Base-by-base conservation (phyloP, 306 rosid species). In the Abrus precatorius region DNA sequence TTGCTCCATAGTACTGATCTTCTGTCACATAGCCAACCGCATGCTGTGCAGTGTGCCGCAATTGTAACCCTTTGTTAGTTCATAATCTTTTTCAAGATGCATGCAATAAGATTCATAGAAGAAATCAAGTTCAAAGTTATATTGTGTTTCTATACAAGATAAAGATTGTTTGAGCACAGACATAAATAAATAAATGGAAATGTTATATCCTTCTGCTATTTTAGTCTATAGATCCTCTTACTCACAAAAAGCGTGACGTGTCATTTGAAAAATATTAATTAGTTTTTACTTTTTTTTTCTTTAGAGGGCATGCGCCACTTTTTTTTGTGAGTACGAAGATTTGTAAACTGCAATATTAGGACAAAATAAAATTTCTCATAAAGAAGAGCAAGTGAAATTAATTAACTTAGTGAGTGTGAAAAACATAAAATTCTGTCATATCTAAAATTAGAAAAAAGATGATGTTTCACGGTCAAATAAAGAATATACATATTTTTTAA, bases 21-120 rank as follows among this genome's bases (percentile, higher is more conserved):
- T 97, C 97, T 79, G 82, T 89, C 30, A 93, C 97, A 90, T 85
- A 91, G 82, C 96, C 95, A 48, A 93, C 97, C 47, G 98, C 98
- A 86, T 93, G 98, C 98, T 93, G 95, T 43, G 11, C 12, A 66
- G 47, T 65, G 55, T 12, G 10, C 30, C 52, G 4, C 53, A 34
- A 8, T 27, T 48, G 32, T 0, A 36, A 40, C 40, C 33, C 33
- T 48, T 48, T 44, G 7, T 63, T 65, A 41, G 13, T 53, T 47
- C 49, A 78, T 54, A 20, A 20, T 20, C 20, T 20, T 20, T 20
- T 20, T 20, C 20, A 20, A 20, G 20, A 20, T 20, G 20, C 20
- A 20, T 20, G 20, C 20, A 20, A 20, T 0, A 36, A 68, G 52
- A 8, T 38, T 32, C 48, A n/a, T 9, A 3, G 12, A 43, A 11